Percentiles rank a stretch among this genome's conserved stretches.
These are phyloP conservation scores for Cyberlindnera suaveolens DNA, from an alignment of 805 yeast species.

Conservation along the genomic window DNA sequence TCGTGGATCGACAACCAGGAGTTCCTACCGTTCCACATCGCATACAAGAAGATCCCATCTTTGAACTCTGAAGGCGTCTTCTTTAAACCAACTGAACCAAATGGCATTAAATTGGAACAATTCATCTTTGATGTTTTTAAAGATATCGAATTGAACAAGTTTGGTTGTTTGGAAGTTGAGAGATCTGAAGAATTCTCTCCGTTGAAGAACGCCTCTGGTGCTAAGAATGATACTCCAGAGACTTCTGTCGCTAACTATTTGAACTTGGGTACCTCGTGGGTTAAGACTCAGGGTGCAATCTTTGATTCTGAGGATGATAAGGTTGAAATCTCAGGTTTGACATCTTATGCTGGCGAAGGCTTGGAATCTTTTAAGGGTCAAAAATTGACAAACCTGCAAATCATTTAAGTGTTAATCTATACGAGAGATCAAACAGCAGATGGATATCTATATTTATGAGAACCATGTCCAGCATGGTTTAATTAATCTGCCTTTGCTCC, in stretches of 20 bases:
- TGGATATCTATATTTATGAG: constrained; percentile 1
- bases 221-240: constrained; percentile 79
- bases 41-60: constrained; percentile 77
- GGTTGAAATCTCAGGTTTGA: constrained; percentile 72
- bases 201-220: constrained; percentile 81
- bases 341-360: constrained; percentile 75
- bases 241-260: constrained; percentile 67
- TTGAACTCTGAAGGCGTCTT: constrained; percentile 41
- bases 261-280: constrained; percentile 69
- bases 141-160: constrained; percentile 57
- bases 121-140: constrained; percentile 96
- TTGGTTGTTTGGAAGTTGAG: constrained; percentile 90
- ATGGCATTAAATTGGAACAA: constrained; percentile 93
- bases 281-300: constrained; percentile 60
- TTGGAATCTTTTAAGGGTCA: constrained; percentile 50
- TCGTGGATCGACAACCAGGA: constrained; percentile 63
- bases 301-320: constrained; percentile 35
- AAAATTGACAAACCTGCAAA: constrained; percentile 23
- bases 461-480: constrained; percentile 4
- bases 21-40: constrained; percentile 88
- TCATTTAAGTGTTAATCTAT: constrained; percentile 15
- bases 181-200: constrained; percentile 88
- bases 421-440: too few species aligned
- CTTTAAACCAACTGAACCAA: constrained; percentile 64
- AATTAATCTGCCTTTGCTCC: constrained; percentile 6